Evolutionary conservation across 768 basidiomycete species (phyloP).

Genomic region (Mycena maculata): DNA sequence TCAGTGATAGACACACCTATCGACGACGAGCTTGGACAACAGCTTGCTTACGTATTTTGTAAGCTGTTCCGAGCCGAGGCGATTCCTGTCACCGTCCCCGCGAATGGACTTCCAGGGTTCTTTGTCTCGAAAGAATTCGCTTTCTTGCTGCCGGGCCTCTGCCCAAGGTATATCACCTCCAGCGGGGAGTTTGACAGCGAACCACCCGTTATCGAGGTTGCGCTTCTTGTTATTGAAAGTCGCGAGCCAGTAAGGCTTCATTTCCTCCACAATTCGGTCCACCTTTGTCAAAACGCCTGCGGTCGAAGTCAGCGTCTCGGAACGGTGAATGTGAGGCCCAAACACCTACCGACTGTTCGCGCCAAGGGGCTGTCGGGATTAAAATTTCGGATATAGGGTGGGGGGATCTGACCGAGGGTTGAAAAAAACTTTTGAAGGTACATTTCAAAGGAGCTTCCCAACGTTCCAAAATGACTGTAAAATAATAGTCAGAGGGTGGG

Average conservation of each 20-base stretch:
- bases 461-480: no score
- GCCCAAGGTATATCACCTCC: constrained; percentile 16
- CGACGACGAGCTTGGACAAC: constrained; percentile 11
- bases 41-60: constrained; percentile 18
- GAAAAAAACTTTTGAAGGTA: no score
- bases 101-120: constrained; percentile 10
- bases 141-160: constrained; percentile 7
- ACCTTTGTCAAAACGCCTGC: constrained; percentile 25
- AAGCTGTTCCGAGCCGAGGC: constrained; percentile 24
- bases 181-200: constrained; percentile 24
- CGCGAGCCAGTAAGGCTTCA: constrained; percentile 6
- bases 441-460: no score
- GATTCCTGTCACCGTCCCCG: constrained; percentile 15
- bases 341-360: constrained; percentile 19
- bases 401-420: no score
- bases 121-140: constrained; percentile 10
- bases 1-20: background rate
- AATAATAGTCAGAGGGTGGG: no score
- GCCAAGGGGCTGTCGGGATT: no score
- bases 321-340: background rate
- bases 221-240: constrained; percentile 17
- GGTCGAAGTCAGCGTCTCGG: background rate
- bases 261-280: constrained; percentile 9
- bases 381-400: no score
- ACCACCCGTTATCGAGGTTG: constrained; percentile 25